Evolutionary conservation across 257 asterid genomes (phyloP).

Genomic region (Catharanthus roseus): DNA sequence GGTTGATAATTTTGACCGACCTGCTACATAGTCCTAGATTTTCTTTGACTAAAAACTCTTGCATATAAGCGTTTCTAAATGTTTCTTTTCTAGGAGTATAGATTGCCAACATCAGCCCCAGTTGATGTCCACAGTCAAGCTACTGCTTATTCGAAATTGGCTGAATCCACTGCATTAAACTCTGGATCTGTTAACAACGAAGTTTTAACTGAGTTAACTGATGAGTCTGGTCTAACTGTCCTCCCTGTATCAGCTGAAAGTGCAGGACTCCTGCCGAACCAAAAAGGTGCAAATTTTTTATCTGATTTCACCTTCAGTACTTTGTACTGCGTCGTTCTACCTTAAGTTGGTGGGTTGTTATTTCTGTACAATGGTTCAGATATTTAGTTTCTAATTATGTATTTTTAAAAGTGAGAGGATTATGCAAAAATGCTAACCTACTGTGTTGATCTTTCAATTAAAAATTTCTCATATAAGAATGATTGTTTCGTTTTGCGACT

Average conservation of each 20-base stretch:
- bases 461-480: neutral
- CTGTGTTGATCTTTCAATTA: neutral
- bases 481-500: neutral
- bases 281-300: slow-evolving; percentile 37
- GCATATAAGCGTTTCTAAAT: neutral
- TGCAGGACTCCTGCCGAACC: slow-evolving; percentile 65
- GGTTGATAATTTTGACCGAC: neutral
- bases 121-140: slow-evolving; percentile 65
- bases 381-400: neutral
- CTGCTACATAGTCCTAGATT: neutral
- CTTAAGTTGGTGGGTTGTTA: neutral
- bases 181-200: slow-evolving; percentile 38
- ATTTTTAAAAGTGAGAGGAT: neutral
- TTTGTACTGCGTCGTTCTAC: neutral
- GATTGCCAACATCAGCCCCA: slow-evolving; percentile 27
- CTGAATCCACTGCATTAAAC: slow-evolving; percentile 35
- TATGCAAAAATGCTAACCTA: neutral
- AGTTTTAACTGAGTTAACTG: slow-evolving; percentile 59
- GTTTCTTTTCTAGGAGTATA: slow-evolving; percentile 38
- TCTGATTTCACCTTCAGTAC: neutral
- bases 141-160: slow-evolving; percentile 50
- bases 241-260: slow-evolving; percentile 90
- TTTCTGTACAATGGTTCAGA: neutral
- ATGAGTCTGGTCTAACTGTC: slow-evolving; percentile 73
- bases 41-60: neutral